These are phyloP conservation scores for Fonsecaea multimorphosa DNA, from an alignment of 2,329 filamentous ascomycete genomes.

Conservation along the genomic window DNA sequence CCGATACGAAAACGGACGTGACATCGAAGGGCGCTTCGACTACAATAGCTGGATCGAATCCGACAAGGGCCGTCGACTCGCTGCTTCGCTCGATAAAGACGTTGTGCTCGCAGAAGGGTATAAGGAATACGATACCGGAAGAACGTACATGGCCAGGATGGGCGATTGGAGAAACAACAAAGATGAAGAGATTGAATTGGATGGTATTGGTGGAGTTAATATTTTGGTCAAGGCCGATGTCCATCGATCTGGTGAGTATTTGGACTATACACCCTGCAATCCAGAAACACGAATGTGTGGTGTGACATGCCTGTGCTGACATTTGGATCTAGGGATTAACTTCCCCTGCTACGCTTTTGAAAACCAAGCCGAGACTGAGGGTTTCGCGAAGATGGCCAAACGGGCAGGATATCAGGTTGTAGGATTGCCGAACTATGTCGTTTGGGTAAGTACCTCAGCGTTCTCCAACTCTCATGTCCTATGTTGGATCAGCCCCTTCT, in stretches of 20 bases:
- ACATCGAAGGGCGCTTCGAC: conserved; percentile 97
- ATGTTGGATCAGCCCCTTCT: neutral
- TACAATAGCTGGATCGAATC: conserved; percentile 99
- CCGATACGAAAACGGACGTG: conserved; percentile 76
- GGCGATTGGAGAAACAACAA: conserved; percentile 93
- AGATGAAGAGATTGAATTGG: conserved; percentile 87
- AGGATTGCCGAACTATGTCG: conserved; percentile 94
- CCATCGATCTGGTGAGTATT: conserved; percentile 78
- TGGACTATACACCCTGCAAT: neutral
- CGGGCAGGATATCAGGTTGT: conserved; percentile 90
- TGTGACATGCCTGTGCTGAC: conserved; percentile 36
- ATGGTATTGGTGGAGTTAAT: conserved; percentile 95
- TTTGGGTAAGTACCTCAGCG: conserved; percentile 64
- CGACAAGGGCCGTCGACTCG: conserved; percentile 77
- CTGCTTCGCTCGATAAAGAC: conserved; percentile 76
- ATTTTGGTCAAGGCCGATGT: conserved; percentile 98
- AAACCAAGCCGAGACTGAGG: conserved; percentile 98
- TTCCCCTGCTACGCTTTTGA: conserved; percentile 97
- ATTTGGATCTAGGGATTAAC: conserved; percentile 76
- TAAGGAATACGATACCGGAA: conserved; percentile 88
- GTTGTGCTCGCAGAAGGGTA: conserved; percentile 92
- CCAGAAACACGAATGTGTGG: neutral
- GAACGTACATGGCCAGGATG: conserved; percentile 86
- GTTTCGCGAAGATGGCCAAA: conserved; percentile 98
- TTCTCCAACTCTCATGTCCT: neutral